Percentiles rank a stretch among this genome's conserved stretches.
phyloP scores from a whole-genome alignment of 495 filamentous ascomycete species.

The Alectoria sarmentosa region DNA sequence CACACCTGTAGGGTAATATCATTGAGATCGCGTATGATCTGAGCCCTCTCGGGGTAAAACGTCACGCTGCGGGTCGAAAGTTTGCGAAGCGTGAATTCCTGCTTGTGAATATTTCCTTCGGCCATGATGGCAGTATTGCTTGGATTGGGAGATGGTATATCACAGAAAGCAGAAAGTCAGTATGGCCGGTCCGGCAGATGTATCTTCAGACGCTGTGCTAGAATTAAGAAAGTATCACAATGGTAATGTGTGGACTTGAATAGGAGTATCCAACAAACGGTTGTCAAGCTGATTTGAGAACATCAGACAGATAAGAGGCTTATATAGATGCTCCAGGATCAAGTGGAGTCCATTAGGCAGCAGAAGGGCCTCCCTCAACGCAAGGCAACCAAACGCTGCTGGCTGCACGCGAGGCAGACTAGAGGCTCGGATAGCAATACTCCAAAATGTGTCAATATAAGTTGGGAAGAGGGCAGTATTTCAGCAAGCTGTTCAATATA shows the following conservation, averaged over 20 bases:
- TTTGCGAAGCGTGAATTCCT: constrained; percentile 28
- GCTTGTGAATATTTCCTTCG: constrained; percentile 16
- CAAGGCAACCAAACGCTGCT: constrained; percentile 1
- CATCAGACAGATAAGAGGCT: background rate
- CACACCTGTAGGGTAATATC: constrained; percentile 50
- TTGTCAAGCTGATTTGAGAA: background rate
- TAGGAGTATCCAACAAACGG: background rate
- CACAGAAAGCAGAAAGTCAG: background rate
- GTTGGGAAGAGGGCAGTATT: no score
- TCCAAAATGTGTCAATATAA: background rate
- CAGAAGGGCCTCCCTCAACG: background rate
- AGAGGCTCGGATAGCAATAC: background rate
- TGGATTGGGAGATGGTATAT: background rate
- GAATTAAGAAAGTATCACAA: background rate
- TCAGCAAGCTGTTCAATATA: background rate
- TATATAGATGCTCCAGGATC: background rate
- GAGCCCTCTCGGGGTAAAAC: constrained; percentile 53
- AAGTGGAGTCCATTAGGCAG: background rate
- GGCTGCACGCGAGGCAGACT: background rate
- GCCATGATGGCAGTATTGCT: background rate
- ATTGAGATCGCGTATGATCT: constrained; percentile 56
- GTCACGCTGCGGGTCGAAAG: constrained; percentile 54
- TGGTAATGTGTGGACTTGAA: background rate
- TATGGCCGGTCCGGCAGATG: background rate
- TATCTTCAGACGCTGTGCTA: background rate